Conservation (phyloP, 2,329 filamentous ascomycete genomes). For the Monilinia fructicola region DNA sequence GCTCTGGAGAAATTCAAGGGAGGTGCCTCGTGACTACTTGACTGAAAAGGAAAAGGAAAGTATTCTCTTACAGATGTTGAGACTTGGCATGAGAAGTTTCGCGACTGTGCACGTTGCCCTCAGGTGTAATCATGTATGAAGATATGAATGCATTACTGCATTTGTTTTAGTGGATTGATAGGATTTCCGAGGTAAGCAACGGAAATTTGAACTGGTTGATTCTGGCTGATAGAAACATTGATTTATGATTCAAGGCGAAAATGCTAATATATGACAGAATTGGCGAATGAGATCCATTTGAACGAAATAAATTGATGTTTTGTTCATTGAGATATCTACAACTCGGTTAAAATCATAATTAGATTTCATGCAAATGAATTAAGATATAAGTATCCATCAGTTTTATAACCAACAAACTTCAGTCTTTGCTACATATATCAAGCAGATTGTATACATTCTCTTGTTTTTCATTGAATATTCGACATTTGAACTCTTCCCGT, state of each 20-base stretch:
- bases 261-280: conserved; percentile 33
- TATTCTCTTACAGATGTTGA: conserved; percentile 55
- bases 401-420: too few species aligned
- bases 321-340: too few species aligned
- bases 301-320: background rate
- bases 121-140: conserved; percentile 46
- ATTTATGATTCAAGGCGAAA: conserved; percentile 32
- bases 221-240: conserved; percentile 24
- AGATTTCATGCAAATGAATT: too few species aligned
- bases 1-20: conserved; percentile 53
- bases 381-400: too few species aligned
- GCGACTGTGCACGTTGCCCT: conserved; percentile 9
- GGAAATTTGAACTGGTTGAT: background rate
- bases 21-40: conserved; percentile 51
- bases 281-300: background rate
- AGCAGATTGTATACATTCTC: too few species aligned
- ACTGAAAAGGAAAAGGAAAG: conserved; percentile 55
- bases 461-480: too few species aligned
- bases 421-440: too few species aligned
- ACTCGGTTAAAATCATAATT: too few species aligned
- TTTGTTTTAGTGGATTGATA: conserved; percentile 53
- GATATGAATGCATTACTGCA: conserved; percentile 53
- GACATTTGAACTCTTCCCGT: too few species aligned
- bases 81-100: conserved; percentile 42
- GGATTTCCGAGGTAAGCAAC: conserved; percentile 45